Base-by-base conservation (phyloP, 2,329 filamentous ascomycete genomes). In the Colletotrichum chlorophyti region DNA sequence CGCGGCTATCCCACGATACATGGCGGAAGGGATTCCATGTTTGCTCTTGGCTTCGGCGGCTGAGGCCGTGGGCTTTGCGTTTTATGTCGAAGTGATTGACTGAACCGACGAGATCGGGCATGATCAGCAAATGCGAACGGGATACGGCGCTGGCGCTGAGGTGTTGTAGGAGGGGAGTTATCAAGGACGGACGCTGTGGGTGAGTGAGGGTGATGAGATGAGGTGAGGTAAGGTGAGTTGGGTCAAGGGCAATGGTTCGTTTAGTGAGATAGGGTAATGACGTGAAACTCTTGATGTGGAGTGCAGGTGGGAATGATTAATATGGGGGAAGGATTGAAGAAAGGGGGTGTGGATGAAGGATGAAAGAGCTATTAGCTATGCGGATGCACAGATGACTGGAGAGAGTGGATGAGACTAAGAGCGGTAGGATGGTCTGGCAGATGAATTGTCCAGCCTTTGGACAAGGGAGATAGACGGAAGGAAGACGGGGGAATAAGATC, bases 21-120 rank as follows among this genome's bases (percentile, higher is more conserved):
- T 77, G 76, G 8, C 75, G 72, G 49, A 81, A 81, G 7, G 75
- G 76, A 26, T 79, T 81, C 72, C 74, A 78, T 19, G 67, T 65
- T 19, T 75, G 71, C 53, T 75, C 72, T 27, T 29, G 23, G 51
- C 70, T 70, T 31, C 73, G 68, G 53, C 78, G 75, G 47, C 77
- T 76, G 38, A 79, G 65, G 19, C 62, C 70, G 58, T 78, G 76
- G 58, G 80, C 80, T 55, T 72, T 68, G 58, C 74, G 73, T 71
- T 77, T 82, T 61, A 77, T 74, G 49, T 69, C 71, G 64, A 73
- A 77, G 37, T 73, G 69, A 63, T 82, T 82, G 72, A 80, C 79
- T 82, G 69, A 60, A 31, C 57, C 57, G 43, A 45, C 17, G 32
- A 50, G 23, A 26, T 43, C 14, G 29, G 55, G 51, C 57, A 60